These are phyloP conservation scores for Hypsizygus ulmarius DNA, from an alignment of 1,284 basidiomycete species.

Conservation along the genomic window DNA sequence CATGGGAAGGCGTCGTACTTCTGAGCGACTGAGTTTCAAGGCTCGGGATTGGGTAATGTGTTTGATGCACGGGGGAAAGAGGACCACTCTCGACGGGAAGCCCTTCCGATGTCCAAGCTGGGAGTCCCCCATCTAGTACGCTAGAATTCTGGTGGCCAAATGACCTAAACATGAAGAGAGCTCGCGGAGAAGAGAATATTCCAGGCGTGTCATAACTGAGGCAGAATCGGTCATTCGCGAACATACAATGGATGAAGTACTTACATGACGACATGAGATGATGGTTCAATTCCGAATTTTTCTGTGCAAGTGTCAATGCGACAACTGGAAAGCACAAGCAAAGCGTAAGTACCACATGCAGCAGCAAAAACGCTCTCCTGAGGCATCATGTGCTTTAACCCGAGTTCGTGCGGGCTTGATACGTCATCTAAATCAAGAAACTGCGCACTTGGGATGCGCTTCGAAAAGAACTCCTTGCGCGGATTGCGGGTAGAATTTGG, in stretches of 20 bases:
- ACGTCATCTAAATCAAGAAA: constrained; percentile 86
- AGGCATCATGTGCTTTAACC: constrained; percentile 95
- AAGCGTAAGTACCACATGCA: constrained; percentile 60
- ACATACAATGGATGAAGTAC: constrained; percentile 21
- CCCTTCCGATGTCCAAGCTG: constrained; percentile 78
- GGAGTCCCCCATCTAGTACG: constrained; percentile 87
- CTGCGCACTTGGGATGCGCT: constrained; percentile 71
- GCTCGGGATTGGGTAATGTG: constrained; percentile 54
- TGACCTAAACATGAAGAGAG: constrained; percentile 88
- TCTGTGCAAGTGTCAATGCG: constrained; percentile 37
- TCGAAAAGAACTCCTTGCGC: constrained; percentile 60
- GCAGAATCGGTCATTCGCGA: constrained; percentile 12
- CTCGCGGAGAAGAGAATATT: constrained; percentile 87
- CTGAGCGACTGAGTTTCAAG: constrained; percentile 52
- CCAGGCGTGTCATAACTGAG: constrained; percentile 82
- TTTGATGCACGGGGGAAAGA: constrained; percentile 24
- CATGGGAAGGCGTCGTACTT: constrained; percentile 44
- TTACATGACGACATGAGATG: constrained; percentile 82
- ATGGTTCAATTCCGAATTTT: constrained; percentile 69
- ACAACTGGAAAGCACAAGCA: neutral
- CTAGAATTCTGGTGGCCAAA: constrained; percentile 86
- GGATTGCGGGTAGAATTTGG: constrained; percentile 72
- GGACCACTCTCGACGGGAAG: constrained; percentile 57
- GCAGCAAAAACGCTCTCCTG: constrained; percentile 67
- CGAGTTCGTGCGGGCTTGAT: constrained; percentile 65